Base-by-base conservation (phyloP, 163 green algal genomes). In the Chloromonas sp. region DNA sequence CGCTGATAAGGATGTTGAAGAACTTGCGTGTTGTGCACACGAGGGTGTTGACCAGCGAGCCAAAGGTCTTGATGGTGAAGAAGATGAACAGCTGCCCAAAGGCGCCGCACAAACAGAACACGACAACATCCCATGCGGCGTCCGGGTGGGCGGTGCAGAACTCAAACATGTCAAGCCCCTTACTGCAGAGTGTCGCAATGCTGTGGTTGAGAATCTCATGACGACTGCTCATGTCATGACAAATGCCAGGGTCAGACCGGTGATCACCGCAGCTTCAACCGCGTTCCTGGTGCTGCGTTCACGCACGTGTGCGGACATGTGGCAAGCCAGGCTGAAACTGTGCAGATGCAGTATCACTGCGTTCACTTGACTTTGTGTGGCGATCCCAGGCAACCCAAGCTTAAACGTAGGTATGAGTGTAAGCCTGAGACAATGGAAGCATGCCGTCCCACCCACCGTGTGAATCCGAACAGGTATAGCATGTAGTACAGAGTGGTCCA, bases 21-120 rank as follows among this genome's bases (percentile, higher is more conserved):
- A 99, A 99, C 93, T 99, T 99, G 82, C 97, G 92, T 8, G 97
- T 99, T 70, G 97, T 99, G 87, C 95, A 99, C 60, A 99, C 91
- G 14, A 98, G 91, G 0, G 95, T 98, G 88, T 96, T 98, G 61
- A 93, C 87, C 57, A 99, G 89, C 8, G 93, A 94, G 5, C 97
- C 97, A 93, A 98, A 99, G 2, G 84, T 91, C 82, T 94, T 95
- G 90, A 99, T 99, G 60, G 96, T 99, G 83, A 93, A 91, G 88
- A 99, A 99, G 77, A 99, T 99, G 91, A 99, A 99, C n/a, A 99
- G 93, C 92, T 99, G 97, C 94, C 97, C 78, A 86, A 98, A 85
- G 0, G 95, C 96, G 78, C 97, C 97, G 84, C 97, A 99, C 1
- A 98, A 71, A 89, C 96, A 99, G 91, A 99, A 99, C 14, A 97